Base-by-base conservation (phyloP, 768 basidiomycete species). In the Kwoniella europaea region DNA sequence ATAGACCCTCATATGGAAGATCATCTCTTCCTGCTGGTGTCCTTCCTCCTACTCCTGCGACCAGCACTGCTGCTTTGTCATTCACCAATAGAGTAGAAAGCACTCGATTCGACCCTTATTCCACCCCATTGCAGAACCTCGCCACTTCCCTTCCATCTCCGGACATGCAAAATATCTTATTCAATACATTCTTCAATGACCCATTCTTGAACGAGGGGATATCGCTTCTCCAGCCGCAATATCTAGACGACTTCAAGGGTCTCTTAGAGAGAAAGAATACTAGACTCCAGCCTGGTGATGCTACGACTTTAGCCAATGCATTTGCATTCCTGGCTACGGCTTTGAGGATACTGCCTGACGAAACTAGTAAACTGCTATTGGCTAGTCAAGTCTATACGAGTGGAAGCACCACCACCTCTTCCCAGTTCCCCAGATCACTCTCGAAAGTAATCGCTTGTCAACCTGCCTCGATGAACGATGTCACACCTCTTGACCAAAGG, bases 171-270 rank as follows among this genome's bases (percentile, higher is more conserved):
- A 54, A 68, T 13, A 80, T 80, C 52, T 71, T 80, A 6, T 76
- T 78, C 63, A 69, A 77, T 29, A 79, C 75, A 15, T 81, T 78
- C 63, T 79, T 79, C 63, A 56, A 58, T 46, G 79, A 81, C 55
- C 72, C 74, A 15, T 79, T 81, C 67, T 53, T 81, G 6, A 68
- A 70, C 24, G 74, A 79, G 63, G 80, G 77, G 0, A 70, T 78
- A 20, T 76, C 76, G 4, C 69, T 79, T 1, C 76, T 81, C 12
- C 75, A 75, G n/a, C 74, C 77, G 15, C 77, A 76, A 42, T 80
- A 73, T 44, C 52, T 70, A 27, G 75, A 79, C 5, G 78, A 75
- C n/a, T 74, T 74, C 44, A 62, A 73, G n/a, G 57, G 70, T 16
- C 35, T 77, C 24, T 29, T 73, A 1, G 73, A 77, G 24, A 69